These are phyloP conservation scores for Rhynchosporium agropyri DNA, from an alignment of 2,329 filamentous ascomycete genomes.

Conservation along the genomic window DNA sequence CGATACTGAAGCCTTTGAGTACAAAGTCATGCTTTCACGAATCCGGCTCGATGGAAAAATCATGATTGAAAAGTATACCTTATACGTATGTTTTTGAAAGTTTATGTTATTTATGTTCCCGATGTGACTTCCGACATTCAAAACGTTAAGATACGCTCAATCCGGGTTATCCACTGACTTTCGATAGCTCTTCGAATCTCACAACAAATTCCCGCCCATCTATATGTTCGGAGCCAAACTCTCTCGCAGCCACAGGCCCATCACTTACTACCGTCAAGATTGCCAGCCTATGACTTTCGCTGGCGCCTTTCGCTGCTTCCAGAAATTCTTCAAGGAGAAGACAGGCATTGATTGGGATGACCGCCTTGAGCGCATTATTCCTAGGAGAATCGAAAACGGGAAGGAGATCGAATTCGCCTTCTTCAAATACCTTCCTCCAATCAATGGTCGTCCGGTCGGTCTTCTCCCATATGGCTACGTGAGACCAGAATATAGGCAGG, in stretches of 20 bases:
- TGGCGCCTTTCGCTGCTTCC: constrained; percentile 54
- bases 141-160: too few relatives aligned
- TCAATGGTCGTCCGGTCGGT: constrained; percentile 28
- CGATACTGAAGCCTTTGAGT: constrained; percentile 64
- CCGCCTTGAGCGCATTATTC: constrained; percentile 41
- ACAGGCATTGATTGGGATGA: constrained; percentile 64
- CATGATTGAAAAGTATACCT: constrained; percentile 52
- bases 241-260: constrained; percentile 40
- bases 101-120: too few relatives aligned
- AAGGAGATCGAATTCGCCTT: constrained; percentile 5
- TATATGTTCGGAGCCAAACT: constrained; percentile 63
- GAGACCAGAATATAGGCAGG: constrained; percentile 23
- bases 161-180: too few relatives aligned
- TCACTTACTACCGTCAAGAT: constrained; percentile 44
- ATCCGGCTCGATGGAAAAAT: constrained; percentile 49
- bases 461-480: constrained; percentile 31
- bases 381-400: constrained; percentile 1
- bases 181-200: constrained; percentile 70
- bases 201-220: constrained; percentile 53
- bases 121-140: too few relatives aligned
- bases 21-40: constrained; percentile 64
- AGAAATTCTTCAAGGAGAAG: constrained; percentile 58
- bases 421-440: constrained; percentile 27
- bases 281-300: constrained; percentile 48
- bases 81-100: constrained; percentile 10